These are phyloP conservation scores for Chalciporus piperatus DNA, from an alignment of 768 basidiomycete species.

Conservation along the genomic window DNA sequence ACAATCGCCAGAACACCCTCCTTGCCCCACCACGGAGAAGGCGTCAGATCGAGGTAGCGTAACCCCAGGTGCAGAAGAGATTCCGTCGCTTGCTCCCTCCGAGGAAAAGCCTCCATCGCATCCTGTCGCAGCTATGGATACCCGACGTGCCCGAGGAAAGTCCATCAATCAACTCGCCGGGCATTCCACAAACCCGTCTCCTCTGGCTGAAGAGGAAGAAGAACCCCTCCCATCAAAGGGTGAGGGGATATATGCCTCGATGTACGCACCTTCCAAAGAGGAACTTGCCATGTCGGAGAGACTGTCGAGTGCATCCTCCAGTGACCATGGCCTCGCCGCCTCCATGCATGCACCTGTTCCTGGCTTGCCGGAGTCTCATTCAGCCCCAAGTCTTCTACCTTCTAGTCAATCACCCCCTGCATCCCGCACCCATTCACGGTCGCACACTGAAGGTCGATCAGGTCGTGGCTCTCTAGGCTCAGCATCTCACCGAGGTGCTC, in stretches of 20 bases:
- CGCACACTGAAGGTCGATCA: slow-evolving; percentile 54
- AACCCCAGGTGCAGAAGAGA: slow-evolving; percentile 7
- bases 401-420: slow-evolving; percentile 32
- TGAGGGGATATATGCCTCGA: slow-evolving; percentile 27
- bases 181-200: slow-evolving; percentile 12
- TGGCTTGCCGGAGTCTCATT: slow-evolving; percentile 36
- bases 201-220: slow-evolving; percentile 11
- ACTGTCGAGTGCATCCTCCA: slow-evolving; percentile 18
- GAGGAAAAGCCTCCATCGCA: slow-evolving; percentile 33
- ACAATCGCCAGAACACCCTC: slow-evolving; percentile 7
- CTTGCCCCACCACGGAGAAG: slow-evolving; percentile 4
- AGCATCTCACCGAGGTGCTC: slow-evolving; percentile 33
- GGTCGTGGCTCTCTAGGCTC: slow-evolving; percentile 24
- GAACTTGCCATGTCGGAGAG: slow-evolving; percentile 19
- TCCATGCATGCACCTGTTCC: slow-evolving; percentile 57
- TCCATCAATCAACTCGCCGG: slow-evolving; percentile 12
- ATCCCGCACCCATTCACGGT: slow-evolving; percentile 45
- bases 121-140: slow-evolving; percentile 32
- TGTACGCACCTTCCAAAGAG: slow-evolving; percentile 20
- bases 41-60: slow-evolving; percentile 19
- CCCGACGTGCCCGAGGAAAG: slow-evolving; percentile 10
- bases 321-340: slow-evolving; percentile 40
- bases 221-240: slow-evolving; percentile 12
- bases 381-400: slow-evolving; percentile 29
- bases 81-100: slow-evolving; percentile 6